These are phyloP conservation scores for Cavenderia fasciculata DNA, from an alignment of 78 protist genomes.

Conservation along the genomic window DNA sequence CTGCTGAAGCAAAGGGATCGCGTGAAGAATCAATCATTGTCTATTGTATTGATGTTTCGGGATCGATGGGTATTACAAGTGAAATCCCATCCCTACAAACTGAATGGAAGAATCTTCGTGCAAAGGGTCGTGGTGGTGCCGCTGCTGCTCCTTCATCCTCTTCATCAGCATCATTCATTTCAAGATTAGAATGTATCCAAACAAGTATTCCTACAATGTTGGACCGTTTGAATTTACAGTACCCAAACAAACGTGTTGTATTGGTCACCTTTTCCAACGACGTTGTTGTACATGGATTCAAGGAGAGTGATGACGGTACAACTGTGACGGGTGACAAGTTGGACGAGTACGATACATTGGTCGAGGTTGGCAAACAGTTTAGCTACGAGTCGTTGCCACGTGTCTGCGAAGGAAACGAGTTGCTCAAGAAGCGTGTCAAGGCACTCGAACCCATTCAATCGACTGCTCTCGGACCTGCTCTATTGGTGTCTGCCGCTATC, in stretches of 20 bases:
- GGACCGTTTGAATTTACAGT: constrained; percentile 39
- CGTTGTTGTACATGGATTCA: constrained; percentile 48
- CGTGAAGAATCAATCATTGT: constrained; percentile 64
- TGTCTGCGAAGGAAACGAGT: background rate
- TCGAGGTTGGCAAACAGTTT: constrained; percentile 15
- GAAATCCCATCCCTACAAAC: constrained; percentile 70
- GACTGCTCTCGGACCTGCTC: constrained; percentile 84
- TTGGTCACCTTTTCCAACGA: constrained; percentile 84
- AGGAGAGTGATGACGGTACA: constrained; percentile 16
- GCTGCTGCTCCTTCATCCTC: background rate
- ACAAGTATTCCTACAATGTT: constrained; percentile 80
- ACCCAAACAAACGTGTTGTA: constrained; percentile 75
- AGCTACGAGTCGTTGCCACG: background rate
- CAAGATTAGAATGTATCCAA: constrained; percentile 85
- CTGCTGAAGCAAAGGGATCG: background rate
- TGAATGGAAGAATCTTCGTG: constrained; percentile 42
- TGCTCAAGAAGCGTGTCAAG: constrained; percentile 28
- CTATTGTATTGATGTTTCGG: constrained; percentile 80
- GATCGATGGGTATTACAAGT: constrained; percentile 86
- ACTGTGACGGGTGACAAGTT: constrained; percentile 67
- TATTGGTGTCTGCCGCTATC: constrained; percentile 54
- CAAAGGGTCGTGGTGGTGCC: background rate
- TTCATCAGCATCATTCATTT: constrained; percentile 53
- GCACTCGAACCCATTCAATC: constrained; percentile 60
- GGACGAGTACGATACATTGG: constrained; percentile 23